Conservation (phyloP, 331 rosid species). For the Stylosanthes scabra region DNA sequence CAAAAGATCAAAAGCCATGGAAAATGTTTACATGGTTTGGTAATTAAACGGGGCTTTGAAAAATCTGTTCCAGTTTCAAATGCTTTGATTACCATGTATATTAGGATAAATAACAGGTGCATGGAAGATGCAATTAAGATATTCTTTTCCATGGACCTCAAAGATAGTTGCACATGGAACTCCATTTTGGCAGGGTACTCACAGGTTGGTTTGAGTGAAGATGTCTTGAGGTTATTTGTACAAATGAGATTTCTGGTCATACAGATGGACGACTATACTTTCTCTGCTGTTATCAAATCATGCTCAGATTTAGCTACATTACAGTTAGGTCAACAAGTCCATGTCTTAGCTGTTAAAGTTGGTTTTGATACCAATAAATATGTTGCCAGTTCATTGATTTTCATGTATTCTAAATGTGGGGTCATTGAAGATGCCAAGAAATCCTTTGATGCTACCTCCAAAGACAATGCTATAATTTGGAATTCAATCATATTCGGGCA, state of each 20-base stretch:
- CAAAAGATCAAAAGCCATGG: constrained; percentile 52
- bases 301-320: constrained; percentile 82
- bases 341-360: constrained; percentile 58
- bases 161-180: constrained; percentile 82
- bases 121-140: constrained; percentile 62
- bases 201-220: constrained; percentile 72
- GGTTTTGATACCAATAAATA: constrained; percentile 67
- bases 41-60: constrained; percentile 73
- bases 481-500: constrained; percentile 85
- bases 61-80: constrained; percentile 67
- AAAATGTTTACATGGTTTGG: constrained; percentile 69
- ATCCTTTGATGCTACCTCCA: constrained; percentile 67
- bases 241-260: constrained; percentile 54
- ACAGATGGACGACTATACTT: constrained; percentile 70
- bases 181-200: constrained; percentile 76
- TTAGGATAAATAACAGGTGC: constrained; percentile 58
- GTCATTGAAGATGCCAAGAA: constrained; percentile 76
- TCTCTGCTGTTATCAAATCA: constrained; percentile 71
- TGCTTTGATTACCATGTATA: constrained; percentile 84
- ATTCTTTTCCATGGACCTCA: constrained; percentile 57
- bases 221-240: constrained; percentile 65
- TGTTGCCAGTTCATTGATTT: constrained; percentile 80
- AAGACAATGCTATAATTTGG: constrained; percentile 69
- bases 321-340: constrained; percentile 78
- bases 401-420: constrained; percentile 94